phyloP scores from a whole-genome alignment of 2,329 filamentous ascomycete genomes.

The Colletotrichum navitas region DNA sequence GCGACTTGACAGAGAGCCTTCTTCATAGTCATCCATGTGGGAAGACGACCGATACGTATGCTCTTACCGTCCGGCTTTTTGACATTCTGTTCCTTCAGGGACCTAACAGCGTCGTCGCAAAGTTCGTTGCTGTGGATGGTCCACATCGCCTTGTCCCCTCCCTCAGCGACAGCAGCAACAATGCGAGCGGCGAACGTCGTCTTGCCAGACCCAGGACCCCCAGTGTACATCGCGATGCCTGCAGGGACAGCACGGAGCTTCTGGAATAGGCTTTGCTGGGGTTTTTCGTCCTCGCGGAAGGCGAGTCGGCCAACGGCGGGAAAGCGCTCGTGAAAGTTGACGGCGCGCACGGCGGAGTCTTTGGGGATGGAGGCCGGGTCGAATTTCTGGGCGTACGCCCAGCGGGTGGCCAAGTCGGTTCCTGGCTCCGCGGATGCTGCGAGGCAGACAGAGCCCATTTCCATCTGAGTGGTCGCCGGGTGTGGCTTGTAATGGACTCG shows the following conservation, averaged over 20 bases:
- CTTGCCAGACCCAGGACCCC: constrained; percentile 28
- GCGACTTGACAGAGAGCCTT: background rate
- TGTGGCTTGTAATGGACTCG: background rate
- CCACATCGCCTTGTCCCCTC: constrained; percentile 7
- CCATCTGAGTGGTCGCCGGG: constrained; percentile 19
- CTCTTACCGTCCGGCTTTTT: background rate
- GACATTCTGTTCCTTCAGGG: constrained; percentile 7
- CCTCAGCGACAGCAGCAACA: background rate
- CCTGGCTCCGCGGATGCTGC: background rate
- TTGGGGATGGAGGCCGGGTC: background rate
- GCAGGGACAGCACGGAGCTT: constrained; percentile 8
- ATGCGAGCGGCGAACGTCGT: constrained; percentile 22
- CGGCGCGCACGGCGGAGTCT: background rate
- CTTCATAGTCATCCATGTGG: background rate
- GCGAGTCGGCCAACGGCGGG: background rate
- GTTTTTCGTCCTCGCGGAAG: background rate
- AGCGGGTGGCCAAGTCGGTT: constrained; percentile 7
- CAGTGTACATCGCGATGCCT: constrained; percentile 24
- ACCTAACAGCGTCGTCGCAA: constrained; percentile 17
- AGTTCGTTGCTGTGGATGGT: constrained; percentile 27
- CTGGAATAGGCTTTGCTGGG: constrained; percentile 11
- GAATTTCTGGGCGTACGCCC: constrained; percentile 21
- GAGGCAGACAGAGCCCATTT: constrained; percentile 9
- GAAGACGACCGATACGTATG: constrained; percentile 13
- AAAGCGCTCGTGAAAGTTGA: constrained; percentile 14